A percentile compares a stretch with the other conserved stretches of the same genome.
Conservation (phyloP, 2,329 filamentous ascomycete species). For the Scolecobasidium constrictum region DNA sequence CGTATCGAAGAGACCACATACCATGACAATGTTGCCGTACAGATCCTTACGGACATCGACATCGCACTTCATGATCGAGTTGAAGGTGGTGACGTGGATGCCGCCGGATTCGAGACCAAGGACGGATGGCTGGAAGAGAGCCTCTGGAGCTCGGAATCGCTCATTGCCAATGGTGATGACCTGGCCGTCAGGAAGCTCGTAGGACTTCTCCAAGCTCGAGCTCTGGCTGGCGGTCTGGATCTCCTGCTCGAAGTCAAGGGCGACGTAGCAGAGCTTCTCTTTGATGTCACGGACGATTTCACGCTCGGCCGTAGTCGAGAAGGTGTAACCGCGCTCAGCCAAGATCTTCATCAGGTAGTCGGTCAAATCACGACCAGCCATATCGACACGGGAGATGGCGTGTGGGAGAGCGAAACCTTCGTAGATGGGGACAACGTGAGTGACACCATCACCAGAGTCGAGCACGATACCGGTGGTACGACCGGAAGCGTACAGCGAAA, state of each 20-base stretch:
- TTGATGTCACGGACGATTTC: constrained; percentile 99
- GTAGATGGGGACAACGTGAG: constrained; percentile 99
- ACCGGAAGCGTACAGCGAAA: constrained; percentile 98
- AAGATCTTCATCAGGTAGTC: constrained; percentile 99
- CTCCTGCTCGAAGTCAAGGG: constrained; percentile 99
- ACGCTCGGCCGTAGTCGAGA: constrained; percentile 99
- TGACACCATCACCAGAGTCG: constrained; percentile 99
- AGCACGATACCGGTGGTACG: constrained; percentile 99
- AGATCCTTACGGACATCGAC: constrained; percentile 99
- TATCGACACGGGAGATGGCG: constrained; percentile 99
- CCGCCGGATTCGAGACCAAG: constrained; percentile 96
- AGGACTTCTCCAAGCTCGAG: constrained; percentile 98
- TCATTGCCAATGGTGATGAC: constrained; percentile 99
- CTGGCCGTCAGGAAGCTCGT: constrained; percentile 98
- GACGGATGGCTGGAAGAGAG: constrained; percentile 98
- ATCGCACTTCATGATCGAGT: constrained; percentile 99
- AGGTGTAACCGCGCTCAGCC: constrained; percentile 97
- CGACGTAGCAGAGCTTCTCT: constrained; percentile 99
- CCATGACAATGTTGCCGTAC: constrained; percentile 99
- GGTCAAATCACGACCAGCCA: constrained; percentile 99
- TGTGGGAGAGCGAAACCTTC: constrained; percentile 99
- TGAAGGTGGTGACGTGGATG: constrained; percentile 99
- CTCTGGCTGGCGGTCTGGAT: constrained; percentile 99
- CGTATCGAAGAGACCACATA: constrained; percentile 39
- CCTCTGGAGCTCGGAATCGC: constrained; percentile 98